Conservation (phyloP, 2,329 filamentous ascomycete species). For the Dendrostoma leiphaemia region DNA sequence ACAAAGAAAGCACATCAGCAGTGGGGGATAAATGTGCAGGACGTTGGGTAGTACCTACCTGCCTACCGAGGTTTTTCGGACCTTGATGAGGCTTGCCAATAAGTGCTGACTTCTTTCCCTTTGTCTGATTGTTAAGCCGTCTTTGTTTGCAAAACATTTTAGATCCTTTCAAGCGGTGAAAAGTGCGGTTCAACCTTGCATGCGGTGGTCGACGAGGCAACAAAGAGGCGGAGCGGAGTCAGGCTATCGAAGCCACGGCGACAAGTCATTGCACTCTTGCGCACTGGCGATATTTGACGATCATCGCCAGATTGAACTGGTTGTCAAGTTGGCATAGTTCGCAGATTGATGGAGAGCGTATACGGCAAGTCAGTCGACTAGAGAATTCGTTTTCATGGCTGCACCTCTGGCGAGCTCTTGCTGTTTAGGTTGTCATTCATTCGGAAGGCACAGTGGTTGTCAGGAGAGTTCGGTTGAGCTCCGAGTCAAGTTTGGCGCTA, state of each 20-base stretch:
- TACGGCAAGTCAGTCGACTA: conserved; percentile 18
- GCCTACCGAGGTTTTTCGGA: no score
- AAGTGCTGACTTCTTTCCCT: neutral
- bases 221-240: neutral
- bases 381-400: conserved; percentile 9
- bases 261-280: neutral
- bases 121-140: neutral
- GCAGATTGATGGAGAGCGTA: conserved; percentile 7
- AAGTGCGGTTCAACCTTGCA: neutral
- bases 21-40: neutral
- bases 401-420: conserved; percentile 9
- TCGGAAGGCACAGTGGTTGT: conserved; percentile 20
- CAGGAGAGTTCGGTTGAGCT: conserved; percentile 21
- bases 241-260: neutral
- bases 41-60: conserved; percentile 9
- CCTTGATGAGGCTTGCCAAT: neutral
- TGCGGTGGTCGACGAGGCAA: neutral
- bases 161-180: neutral
- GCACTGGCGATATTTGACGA: neutral
- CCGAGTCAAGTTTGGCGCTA: conserved; percentile 21
- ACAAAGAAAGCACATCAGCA: conserved; percentile 10
- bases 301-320: conserved; percentile 4
- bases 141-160: neutral
- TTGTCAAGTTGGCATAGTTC: conserved; percentile 15
- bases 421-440: conserved; percentile 20